Conservation (phyloP, 495 filamentous ascomycete genomes). For the Hyphodiscus hymeniophilus region DNA sequence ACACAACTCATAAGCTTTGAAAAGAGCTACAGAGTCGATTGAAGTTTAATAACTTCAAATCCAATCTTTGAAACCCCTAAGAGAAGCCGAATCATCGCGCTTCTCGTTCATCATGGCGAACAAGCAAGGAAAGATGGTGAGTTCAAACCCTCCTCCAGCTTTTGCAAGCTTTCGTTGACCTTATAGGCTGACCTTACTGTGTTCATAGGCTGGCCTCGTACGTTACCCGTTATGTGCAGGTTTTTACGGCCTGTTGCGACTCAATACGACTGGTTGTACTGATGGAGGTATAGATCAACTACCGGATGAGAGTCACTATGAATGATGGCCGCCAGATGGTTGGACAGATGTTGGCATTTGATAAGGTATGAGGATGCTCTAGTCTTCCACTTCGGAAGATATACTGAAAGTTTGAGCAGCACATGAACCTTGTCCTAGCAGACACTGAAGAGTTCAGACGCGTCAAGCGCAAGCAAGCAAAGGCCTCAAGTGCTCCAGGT, state of each 20-base stretch:
- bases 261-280: conserved; percentile 20
- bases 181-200: conserved; percentile 57
- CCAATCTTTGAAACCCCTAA: conserved; percentile 45
- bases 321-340: conserved; percentile 95
- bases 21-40: conserved; percentile 29
- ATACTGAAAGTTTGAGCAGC: conserved; percentile 39
- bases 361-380: conserved; percentile 57
- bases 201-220: conserved; percentile 87
- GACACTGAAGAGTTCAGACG: conserved; percentile 98
- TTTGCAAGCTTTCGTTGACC: conserved; percentile 50
- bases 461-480: conserved; percentile 79
- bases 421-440: conserved; percentile 98
- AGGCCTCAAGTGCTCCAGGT: conserved; percentile 60
- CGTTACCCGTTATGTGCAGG: conserved; percentile 32
- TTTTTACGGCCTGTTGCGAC: background rate
- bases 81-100: conserved; percentile 63
- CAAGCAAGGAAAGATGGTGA: conserved; percentile 99
- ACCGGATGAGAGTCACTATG: conserved; percentile 94
- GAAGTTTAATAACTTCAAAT: conserved; percentile 26
- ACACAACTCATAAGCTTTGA: conserved; percentile 21
- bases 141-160: conserved; percentile 34
- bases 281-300: conserved; percentile 73
- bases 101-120: conserved; percentile 68
- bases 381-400: background rate
- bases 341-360: conserved; percentile 94